These are phyloP conservation scores for Schizonepeta tenuifolia DNA, from an alignment of 257 asterid genomes.

Conservation along the genomic window DNA sequence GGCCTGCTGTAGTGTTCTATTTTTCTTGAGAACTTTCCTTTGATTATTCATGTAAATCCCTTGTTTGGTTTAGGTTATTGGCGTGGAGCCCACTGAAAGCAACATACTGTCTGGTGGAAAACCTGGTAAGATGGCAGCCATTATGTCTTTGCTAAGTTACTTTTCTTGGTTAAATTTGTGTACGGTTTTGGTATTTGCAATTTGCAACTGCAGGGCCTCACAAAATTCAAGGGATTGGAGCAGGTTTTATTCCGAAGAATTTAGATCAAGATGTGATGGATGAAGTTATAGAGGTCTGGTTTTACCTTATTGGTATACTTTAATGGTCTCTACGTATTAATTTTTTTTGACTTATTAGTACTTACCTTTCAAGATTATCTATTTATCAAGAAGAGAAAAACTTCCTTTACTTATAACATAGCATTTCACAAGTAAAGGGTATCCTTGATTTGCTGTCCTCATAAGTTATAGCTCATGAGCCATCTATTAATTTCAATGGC, in stretches of 20 bases:
- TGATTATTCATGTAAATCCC: conserved; percentile 28
- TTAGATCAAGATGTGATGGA: conserved; percentile 90
- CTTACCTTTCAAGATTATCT: background rate
- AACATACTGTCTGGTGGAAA: conserved; percentile 94
- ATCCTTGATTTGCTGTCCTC: conserved; percentile 1
- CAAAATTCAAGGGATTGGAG: conserved; percentile 99
- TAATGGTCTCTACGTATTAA: background rate
- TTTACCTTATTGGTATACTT: conserved; percentile 28
- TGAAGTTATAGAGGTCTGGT: conserved; percentile 90
- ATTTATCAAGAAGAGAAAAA: background rate
- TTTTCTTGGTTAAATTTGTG: conserved; percentile 41
- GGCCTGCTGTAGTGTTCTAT: background rate
- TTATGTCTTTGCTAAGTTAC: conserved; percentile 27
- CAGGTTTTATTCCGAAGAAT: conserved; percentile 98
- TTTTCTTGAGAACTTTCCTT: conserved; percentile 10
- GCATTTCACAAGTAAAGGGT: background rate
- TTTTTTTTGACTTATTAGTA: conserved; percentile 8
- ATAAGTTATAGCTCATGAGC: background rate
- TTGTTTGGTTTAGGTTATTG: conserved; percentile 64
- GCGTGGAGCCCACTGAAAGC: conserved; percentile 96
- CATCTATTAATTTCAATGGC: background rate
- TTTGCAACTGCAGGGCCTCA: conserved; percentile 99
- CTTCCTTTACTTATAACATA: conserved; percentile 12
- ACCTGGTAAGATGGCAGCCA: conserved; percentile 80
- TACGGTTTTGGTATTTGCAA: conserved; percentile 68